These are phyloP conservation scores for Fonsecaea monophora DNA, from an alignment of 2,329 filamentous ascomycete genomes.

Conservation along the genomic window DNA sequence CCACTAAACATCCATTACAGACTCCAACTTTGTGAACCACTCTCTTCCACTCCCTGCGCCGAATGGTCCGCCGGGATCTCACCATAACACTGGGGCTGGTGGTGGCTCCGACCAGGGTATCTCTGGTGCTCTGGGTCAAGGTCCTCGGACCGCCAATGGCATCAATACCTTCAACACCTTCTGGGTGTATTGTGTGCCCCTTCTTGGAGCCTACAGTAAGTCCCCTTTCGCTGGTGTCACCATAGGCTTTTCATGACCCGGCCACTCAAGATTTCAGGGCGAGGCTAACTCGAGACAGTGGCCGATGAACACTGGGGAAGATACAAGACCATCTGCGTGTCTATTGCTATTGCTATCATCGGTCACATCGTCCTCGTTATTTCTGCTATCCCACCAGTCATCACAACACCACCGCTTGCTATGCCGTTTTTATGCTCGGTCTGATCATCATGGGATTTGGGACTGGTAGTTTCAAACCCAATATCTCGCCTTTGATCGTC, in stretches of 20 bases:
- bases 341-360: slow-evolving; percentile 67
- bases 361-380: slow-evolving; percentile 72
- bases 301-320: slow-evolving; percentile 50
- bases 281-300: slow-evolving; percentile 1
- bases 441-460: slow-evolving; percentile 74
- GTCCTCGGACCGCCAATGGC: slow-evolving; percentile 62
- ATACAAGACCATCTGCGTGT: slow-evolving; percentile 72
- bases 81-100: slow-evolving; percentile 58
- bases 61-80: slow-evolving; percentile 56
- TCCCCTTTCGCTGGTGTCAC: neutral
- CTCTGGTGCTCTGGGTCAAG: slow-evolving; percentile 64
- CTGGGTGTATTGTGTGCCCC: slow-evolving; percentile 66
- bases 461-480: slow-evolving; percentile 81
- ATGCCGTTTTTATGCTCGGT: slow-evolving; percentile 69
- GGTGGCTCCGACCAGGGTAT: slow-evolving; percentile 49
- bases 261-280: neutral
- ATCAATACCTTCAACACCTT: slow-evolving; percentile 64
- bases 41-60: slow-evolving; percentile 17
- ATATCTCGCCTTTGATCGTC: slow-evolving; percentile 47
- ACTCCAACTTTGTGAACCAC: slow-evolving; percentile 24
- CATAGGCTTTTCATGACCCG: neutral
- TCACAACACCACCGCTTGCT: slow-evolving; percentile 64
- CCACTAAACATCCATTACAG: neutral
- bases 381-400: slow-evolving; percentile 69
- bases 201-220: slow-evolving; percentile 62